Percentiles rank a stretch among this genome's conserved stretches.
These are phyloP conservation scores for Mucor lusitanicus DNA, from an alignment of 371 early-diverging fungal species.

Conservation along the genomic window DNA sequence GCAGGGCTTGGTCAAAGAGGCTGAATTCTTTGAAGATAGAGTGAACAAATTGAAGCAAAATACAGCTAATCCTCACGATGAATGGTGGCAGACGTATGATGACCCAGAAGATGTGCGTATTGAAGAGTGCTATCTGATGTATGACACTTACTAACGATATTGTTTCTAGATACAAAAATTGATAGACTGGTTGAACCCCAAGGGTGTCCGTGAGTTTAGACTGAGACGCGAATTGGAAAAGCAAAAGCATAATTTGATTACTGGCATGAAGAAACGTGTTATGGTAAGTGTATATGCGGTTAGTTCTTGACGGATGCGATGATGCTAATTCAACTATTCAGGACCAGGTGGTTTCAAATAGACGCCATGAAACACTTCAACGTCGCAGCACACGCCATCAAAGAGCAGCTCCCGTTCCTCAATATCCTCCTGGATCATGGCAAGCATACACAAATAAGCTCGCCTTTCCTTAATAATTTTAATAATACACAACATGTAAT, in stretches of 20 bases:
- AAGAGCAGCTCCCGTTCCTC: conserved; percentile 15
- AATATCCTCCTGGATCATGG: conserved; percentile 40
- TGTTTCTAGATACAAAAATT: conserved; percentile 59
- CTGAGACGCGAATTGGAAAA: conserved; percentile 57
- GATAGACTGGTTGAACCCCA: conserved; percentile 74
- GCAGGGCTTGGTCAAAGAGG: conserved; percentile 31
- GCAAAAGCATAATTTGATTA: conserved; percentile 39
- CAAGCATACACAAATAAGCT: conserved; percentile 44
- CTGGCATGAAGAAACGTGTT: conserved; percentile 52
- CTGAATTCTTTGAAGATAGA: conserved; percentile 24
- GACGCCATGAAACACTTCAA: conserved; percentile 32
- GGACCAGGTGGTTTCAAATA: conserved; percentile 37
- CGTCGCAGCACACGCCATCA: conserved; percentile 55
- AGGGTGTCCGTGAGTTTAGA: conserved; percentile 73
- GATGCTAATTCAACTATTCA: conserved; percentile 1
- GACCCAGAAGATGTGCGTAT: conserved; percentile 58
- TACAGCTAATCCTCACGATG: background rate
- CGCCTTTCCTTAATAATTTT: conserved; percentile 16
- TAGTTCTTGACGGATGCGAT: background rate
- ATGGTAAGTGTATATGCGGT: conserved; percentile 17
- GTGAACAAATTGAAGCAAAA: conserved; percentile 16
- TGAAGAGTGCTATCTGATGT: background rate
- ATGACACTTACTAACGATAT: background rate
- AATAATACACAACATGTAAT: background rate
- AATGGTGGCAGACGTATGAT: conserved; percentile 68